Conservation (phyloP, 2,329 filamentous ascomycete species). For the Ascochyta clinopodiicola region DNA sequence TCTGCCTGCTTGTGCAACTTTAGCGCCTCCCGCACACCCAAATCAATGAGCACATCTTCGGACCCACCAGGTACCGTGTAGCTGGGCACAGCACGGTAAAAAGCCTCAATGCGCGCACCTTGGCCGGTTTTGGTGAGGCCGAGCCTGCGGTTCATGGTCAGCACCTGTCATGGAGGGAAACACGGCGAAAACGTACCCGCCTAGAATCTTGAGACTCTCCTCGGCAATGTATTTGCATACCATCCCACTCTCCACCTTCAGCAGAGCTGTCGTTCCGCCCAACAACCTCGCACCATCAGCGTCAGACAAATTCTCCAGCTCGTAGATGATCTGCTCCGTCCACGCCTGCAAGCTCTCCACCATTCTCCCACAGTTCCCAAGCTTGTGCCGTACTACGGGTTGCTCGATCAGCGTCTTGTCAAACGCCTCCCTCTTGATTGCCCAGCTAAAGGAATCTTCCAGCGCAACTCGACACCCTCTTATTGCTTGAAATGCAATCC, state of each 20-base stretch:
- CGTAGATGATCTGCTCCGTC: conserved; percentile 40
- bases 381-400: conserved; percentile 42
- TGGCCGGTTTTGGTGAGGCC: conserved; percentile 38
- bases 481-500: conserved; percentile 41
- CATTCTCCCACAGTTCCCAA: conserved; percentile 40
- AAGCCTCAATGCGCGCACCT: conserved; percentile 36
- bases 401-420: conserved; percentile 43
- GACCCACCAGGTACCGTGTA: conserved; percentile 35
- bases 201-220: conserved; percentile 37
- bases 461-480: conserved; percentile 36
- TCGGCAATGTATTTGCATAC: conserved; percentile 37
- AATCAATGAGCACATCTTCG: conserved; percentile 40
- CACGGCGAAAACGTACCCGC: conserved; percentile 19
- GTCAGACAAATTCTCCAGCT: conserved; percentile 29
- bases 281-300: conserved; percentile 28
- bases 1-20: conserved; percentile 34
- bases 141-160: conserved; percentile 12
- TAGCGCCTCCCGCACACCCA: conserved; percentile 40
- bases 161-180: not conserved
- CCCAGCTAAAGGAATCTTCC: conserved; percentile 40
- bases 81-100: conserved; percentile 33
- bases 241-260: conserved; percentile 36
- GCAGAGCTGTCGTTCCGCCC: conserved; percentile 33
- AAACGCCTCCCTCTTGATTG: conserved; percentile 41
- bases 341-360: conserved; percentile 38